phyloP scores from a whole-genome alignment of 768 basidiomycete genomes.

The Termitomyces sp. region DNA sequence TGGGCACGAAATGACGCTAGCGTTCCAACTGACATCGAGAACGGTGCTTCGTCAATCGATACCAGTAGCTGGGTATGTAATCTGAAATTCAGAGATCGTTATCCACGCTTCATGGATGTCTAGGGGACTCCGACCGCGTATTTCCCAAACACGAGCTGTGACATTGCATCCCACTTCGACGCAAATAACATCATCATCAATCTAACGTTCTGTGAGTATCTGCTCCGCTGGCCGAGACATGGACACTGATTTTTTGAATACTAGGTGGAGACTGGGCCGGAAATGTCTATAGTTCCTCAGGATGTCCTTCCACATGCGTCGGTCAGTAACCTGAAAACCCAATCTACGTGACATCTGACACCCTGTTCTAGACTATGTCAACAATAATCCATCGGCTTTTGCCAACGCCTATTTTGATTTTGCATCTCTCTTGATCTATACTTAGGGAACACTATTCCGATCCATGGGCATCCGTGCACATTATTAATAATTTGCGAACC shows the following conservation, averaged over 20 bases:
- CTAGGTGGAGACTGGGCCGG: conserved; percentile 58
- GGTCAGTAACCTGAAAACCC: conserved; percentile 31
- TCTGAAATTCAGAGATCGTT: neutral
- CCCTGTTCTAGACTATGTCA: conserved; percentile 43
- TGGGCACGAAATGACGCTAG: conserved; percentile 50
- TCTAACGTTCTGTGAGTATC: conserved; percentile 31
- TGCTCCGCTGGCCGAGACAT: neutral
- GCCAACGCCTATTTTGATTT: conserved; percentile 66
- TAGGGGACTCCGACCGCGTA: conserved; percentile 52
- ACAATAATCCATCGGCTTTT: conserved; percentile 59
- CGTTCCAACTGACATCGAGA: conserved; percentile 44
- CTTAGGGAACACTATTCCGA: neutral
- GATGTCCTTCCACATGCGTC: conserved; percentile 52
- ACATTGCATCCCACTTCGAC: conserved; percentile 49
- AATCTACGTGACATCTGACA: neutral
- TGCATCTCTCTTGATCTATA: conserved; percentile 42
- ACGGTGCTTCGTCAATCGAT: conserved; percentile 33
- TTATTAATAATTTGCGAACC: neutral
- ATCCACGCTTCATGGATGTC: neutral
- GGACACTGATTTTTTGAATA: neutral
- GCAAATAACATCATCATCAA: conserved; percentile 65
- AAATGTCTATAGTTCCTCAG: conserved; percentile 35
- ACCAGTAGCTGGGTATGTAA: conserved; percentile 50
- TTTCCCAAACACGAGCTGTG: conserved; percentile 57
- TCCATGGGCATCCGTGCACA: neutral